Evolutionary conservation across 2,329 filamentous ascomycete genomes (phyloP).

Genomic region (Diaporthe australafricana): DNA sequence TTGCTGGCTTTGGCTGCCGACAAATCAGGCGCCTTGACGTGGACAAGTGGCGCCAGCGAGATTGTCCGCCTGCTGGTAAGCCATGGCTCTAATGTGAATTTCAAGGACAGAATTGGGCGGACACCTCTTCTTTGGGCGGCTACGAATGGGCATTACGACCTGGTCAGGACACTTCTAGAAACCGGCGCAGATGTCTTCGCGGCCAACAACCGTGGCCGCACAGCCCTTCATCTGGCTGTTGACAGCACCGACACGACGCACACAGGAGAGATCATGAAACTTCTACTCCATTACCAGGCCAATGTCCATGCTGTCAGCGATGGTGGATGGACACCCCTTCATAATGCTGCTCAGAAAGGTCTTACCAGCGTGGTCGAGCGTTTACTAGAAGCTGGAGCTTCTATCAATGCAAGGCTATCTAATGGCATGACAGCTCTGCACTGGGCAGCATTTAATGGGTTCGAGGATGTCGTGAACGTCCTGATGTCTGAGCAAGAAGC

Average conservation of each 20-base stretch:
- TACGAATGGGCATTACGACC: constrained; percentile 64
- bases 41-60: constrained; percentile 51
- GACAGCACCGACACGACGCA: constrained; percentile 50
- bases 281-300: constrained; percentile 50
- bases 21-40: constrained; percentile 46
- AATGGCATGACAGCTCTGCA: constrained; percentile 66
- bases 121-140: constrained; percentile 70
- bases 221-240: constrained; percentile 61
- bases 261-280: constrained; percentile 48
- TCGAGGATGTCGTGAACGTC: constrained; percentile 55
- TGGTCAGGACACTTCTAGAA: constrained; percentile 49
- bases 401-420: constrained; percentile 58
- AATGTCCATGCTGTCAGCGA: constrained; percentile 49
- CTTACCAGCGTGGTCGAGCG: constrained; percentile 47
- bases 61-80: constrained; percentile 52
- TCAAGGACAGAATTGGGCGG: constrained; percentile 60
- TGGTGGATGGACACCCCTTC: constrained; percentile 55
- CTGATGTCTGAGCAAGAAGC: constrained; percentile 51
- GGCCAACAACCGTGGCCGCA: constrained; percentile 56
- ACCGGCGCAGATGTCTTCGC: constrained; percentile 53
- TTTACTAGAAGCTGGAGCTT: constrained; percentile 55
- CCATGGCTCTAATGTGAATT: constrained; percentile 49
- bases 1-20: constrained; percentile 51
- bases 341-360: constrained; percentile 54
- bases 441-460: constrained; percentile 63